A percentile compares a stretch with the other conserved stretches of the same genome.
phyloP scores from a whole-genome alignment of 2,329 filamentous ascomycete species.

The Pezicula carpinea region DNA sequence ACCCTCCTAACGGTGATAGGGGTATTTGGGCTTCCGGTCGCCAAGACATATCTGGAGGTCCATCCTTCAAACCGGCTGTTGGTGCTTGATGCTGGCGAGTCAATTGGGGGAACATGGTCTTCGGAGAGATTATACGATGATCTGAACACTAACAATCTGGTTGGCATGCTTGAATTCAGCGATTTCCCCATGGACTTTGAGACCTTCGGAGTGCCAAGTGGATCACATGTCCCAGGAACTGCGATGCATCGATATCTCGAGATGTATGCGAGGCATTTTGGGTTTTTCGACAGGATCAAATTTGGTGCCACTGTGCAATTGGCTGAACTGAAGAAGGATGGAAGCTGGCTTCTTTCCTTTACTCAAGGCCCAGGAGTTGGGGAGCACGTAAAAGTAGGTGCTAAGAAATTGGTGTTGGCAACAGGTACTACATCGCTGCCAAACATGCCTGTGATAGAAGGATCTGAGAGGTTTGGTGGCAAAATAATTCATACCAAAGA shows the following conservation, averaged over 20 bases:
- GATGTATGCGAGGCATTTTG: slow-evolving; percentile 49
- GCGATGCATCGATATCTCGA: slow-evolving; percentile 52
- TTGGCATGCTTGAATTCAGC: slow-evolving; percentile 67
- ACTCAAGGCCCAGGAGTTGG: not conserved
- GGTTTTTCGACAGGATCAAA: slow-evolving; percentile 41
- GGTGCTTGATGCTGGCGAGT: slow-evolving; percentile 51
- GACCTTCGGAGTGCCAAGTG: slow-evolving; percentile 23
- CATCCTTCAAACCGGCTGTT: slow-evolving; percentile 51
- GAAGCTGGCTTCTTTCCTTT: not conserved
- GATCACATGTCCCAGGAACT: slow-evolving; percentile 53
- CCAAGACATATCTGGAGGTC: slow-evolving; percentile 54
- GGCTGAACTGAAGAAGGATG: not conserved
- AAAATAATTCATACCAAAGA: slow-evolving; percentile 46
- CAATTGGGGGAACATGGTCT: slow-evolving; percentile 67
- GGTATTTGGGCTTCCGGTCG: slow-evolving; percentile 51
- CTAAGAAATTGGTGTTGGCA: slow-evolving; percentile 45
- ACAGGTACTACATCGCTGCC: slow-evolving; percentile 48
- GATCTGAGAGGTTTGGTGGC: slow-evolving; percentile 38
- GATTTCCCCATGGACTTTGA: slow-evolving; percentile 50
- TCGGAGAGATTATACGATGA: slow-evolving; percentile 61
- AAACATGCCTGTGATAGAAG: slow-evolving; percentile 41
- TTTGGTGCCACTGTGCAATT: slow-evolving; percentile 43
- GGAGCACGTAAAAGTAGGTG: slow-evolving; percentile 35
- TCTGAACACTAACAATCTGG: slow-evolving; percentile 67
- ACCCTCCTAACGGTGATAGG: slow-evolving; percentile 26